phyloP scores from a whole-genome alignment of 139 green algal species.

The Choricystis sp. region DNA sequence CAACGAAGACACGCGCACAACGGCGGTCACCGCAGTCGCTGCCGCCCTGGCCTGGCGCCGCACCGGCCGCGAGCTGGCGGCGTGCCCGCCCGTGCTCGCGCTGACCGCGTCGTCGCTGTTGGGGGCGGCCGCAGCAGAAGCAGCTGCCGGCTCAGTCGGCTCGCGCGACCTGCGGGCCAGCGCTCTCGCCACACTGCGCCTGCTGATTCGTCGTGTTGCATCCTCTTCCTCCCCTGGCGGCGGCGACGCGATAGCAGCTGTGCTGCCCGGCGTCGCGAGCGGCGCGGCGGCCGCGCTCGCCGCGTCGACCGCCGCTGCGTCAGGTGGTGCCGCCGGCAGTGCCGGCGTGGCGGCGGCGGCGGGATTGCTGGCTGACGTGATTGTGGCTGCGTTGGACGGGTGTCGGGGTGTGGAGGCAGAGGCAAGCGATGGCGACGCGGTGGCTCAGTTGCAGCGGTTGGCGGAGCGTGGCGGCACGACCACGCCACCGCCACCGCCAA shows the following conservation, averaged over 20 bases:
- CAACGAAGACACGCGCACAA: background rate
- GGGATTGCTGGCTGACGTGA: background rate
- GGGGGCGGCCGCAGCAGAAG: background rate
- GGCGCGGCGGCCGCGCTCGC: background rate
- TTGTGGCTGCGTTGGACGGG: background rate
- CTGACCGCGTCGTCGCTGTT: background rate
- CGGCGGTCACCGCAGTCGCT: background rate
- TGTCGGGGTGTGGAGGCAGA: too few relatives aligned
- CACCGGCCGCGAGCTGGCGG: background rate
- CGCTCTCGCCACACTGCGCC: background rate
- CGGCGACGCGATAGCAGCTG: background rate
- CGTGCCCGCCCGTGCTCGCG: background rate
- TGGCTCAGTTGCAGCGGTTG: too few relatives aligned
- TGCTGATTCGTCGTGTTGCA: too few relatives aligned
- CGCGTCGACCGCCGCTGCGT: background rate
- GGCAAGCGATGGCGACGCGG: too few relatives aligned
- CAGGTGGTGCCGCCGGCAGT: background rate
- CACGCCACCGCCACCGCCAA: background rate
- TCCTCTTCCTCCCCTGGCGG: too few relatives aligned
- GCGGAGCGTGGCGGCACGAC: background rate
- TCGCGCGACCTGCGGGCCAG: background rate
- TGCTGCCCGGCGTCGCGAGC: background rate
- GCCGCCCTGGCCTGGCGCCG: background rate
- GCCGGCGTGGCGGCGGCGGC: too few relatives aligned
- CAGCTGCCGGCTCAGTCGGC: too few relatives aligned